Percentiles rank a stretch among this genome's conserved stretches.
These are phyloP conservation scores for Phoenix roebelenii DNA, from an alignment of 176 grass and related monocot species.

Conservation along the genomic window DNA sequence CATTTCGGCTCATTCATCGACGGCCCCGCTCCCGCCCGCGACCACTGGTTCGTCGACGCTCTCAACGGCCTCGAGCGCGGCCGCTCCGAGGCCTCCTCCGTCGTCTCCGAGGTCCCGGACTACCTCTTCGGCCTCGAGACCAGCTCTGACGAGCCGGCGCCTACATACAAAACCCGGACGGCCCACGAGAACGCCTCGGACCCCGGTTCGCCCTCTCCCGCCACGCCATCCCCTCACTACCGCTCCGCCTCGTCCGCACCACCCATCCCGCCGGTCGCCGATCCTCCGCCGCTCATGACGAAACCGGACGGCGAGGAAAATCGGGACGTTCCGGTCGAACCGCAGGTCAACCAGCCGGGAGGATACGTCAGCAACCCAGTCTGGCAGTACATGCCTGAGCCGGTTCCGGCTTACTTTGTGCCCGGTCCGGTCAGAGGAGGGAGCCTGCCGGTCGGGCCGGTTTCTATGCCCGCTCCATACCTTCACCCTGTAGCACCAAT, in stretches of 20 bases:
- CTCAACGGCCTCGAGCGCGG: conserved; percentile 31
- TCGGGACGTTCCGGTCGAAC: not conserved
- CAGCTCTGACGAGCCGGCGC: conserved; percentile 41
- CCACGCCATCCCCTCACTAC: no score
- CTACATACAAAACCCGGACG: not conserved
- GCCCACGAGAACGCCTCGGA: not conserved
- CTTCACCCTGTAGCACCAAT: not conserved
- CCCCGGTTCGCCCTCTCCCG: not conserved
- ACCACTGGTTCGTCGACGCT: conserved; percentile 10
- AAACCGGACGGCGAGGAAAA: not conserved
- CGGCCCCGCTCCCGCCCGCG: conserved; percentile 1
- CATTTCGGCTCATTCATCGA: conserved; percentile 50
- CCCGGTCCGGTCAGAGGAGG: conserved; percentile 5
- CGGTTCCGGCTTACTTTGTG: conserved; percentile 5
- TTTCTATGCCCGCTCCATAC: not conserved
- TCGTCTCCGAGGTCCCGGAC: conserved; percentile 67
- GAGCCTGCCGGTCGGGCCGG: not conserved
- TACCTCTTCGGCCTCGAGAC: conserved; percentile 65
- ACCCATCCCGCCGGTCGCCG: not conserved
- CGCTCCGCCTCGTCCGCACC: not conserved
- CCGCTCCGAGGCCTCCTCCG: conserved; percentile 55
- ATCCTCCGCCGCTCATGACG: not conserved
- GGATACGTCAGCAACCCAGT: not conserved
- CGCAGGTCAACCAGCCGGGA: not conserved
- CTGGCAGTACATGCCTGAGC: not conserved